Evolutionary conservation across 495 filamentous ascomycete species (phyloP).

Genomic region (Penicillium robsamsonii): DNA sequence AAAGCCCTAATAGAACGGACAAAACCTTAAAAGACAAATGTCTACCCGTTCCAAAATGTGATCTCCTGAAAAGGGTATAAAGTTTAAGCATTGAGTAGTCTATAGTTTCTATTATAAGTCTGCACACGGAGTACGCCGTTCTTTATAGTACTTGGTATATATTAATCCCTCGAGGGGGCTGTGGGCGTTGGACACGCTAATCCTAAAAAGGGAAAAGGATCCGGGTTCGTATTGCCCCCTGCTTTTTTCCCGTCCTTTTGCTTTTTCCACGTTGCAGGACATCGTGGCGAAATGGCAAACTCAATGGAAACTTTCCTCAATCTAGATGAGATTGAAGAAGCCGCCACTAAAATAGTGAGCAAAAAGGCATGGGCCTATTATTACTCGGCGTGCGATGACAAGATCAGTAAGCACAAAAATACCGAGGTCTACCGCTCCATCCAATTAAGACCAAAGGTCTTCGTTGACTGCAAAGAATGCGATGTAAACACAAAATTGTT

Average conservation of each 20-base stretch:
- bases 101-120: too few relatives aligned
- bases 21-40: too few relatives aligned
- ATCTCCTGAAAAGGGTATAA: too few relatives aligned
- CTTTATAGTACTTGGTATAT: background rate
- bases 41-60: too few relatives aligned
- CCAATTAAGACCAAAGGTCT: conserved; percentile 79
- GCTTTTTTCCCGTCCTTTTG: background rate
- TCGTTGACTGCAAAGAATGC: conserved; percentile 73
- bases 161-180: background rate
- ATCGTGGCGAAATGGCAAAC: background rate
- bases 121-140: background rate
- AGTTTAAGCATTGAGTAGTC: too few relatives aligned
- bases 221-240: background rate
- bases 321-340: conserved; percentile 47
- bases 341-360: conserved; percentile 45
- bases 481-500: conserved; percentile 66
- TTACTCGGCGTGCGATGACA: conserved; percentile 82
- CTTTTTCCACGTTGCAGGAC: background rate
- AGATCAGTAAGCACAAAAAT: conserved; percentile 73
- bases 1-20: too few relatives aligned
- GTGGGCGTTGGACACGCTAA: background rate
- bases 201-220: background rate
- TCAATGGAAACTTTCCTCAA: conserved; percentile 72
- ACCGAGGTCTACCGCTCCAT: conserved; percentile 73
- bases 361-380: conserved; percentile 91